Evolutionary conservation across 306 rosid genomes (phyloP).

Genomic region (Sphenostylis stenocarpa): DNA sequence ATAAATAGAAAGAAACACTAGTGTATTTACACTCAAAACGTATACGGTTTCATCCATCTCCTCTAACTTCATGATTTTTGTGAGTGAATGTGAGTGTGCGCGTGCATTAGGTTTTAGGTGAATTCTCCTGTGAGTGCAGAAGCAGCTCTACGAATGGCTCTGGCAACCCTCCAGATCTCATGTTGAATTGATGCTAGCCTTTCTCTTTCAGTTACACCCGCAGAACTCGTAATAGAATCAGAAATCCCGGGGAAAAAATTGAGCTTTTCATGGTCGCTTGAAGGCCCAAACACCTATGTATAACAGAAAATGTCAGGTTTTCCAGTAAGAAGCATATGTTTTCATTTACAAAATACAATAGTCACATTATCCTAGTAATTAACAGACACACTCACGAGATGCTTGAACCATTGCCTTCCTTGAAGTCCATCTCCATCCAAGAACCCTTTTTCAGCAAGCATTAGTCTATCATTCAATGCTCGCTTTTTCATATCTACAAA

Average conservation of each 20-base stretch:
- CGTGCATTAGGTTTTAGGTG: constrained; percentile 33
- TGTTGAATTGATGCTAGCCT: constrained; percentile 56
- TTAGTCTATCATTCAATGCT: constrained; percentile 72
- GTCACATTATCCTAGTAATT: background rate
- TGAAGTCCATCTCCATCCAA: constrained; percentile 67
- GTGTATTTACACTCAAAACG: constrained; percentile 13
- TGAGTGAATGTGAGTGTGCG: too few species aligned
- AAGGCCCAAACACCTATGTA: constrained; percentile 77
- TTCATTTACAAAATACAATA: background rate
- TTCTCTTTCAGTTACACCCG: constrained; percentile 35
- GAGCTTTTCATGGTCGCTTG: constrained; percentile 53
- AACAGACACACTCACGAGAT: constrained; percentile 63
- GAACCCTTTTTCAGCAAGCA: constrained; percentile 83
- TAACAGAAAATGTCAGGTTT: background rate
- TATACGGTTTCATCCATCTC: background rate
- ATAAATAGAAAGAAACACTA: background rate
- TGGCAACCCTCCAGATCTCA: constrained; percentile 86
- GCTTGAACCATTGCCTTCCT: constrained; percentile 87
- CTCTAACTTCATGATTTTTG: background rate
- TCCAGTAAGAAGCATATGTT: background rate
- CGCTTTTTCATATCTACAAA: constrained; percentile 53
- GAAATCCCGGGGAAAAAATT: constrained; percentile 79
- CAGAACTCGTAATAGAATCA: constrained; percentile 58
- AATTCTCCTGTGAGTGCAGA: constrained; percentile 70
- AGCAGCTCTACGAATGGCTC: constrained; percentile 84